Conservation (phyloP, 2,329 filamentous ascomycete genomes). For the Xylariaceae sp. region DNA sequence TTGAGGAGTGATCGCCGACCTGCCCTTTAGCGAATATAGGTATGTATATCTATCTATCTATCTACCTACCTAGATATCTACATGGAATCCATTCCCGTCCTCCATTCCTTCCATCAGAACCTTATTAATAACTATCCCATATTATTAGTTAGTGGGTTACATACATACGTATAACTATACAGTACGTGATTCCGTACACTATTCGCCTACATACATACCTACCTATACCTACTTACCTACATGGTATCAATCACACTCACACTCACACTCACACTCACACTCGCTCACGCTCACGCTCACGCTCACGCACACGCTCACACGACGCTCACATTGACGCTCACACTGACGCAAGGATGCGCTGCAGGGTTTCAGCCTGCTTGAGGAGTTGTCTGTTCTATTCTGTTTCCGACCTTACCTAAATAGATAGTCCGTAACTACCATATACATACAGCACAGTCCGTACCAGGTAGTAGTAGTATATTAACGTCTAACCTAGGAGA, state of each 20-base stretch:
- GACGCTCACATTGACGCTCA: neutral
- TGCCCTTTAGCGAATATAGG: neutral
- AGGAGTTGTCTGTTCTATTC: neutral
- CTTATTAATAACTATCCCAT: too few relatives aligned
- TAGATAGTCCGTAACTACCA: neutral
- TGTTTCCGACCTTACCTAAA: neutral
- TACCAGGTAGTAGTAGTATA: too few relatives aligned
- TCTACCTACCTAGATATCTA: too few relatives aligned
- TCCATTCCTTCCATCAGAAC: too few relatives aligned
- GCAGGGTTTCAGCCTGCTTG: slow-evolving; percentile 20
- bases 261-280: too few relatives aligned
- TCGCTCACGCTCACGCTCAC: too few relatives aligned
- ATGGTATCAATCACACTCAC: neutral
- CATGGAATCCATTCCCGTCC: too few relatives aligned
- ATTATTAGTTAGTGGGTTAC: too few relatives aligned
- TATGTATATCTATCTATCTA: too few relatives aligned
- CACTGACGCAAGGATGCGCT: slow-evolving; percentile 17
- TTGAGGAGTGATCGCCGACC: slow-evolving; percentile 15
- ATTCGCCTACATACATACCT: neutral
- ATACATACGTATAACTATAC: too few relatives aligned
- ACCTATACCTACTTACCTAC: neutral
- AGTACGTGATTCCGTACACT: slow-evolving; percentile 1
- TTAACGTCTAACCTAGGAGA: too few relatives aligned
- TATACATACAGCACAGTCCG: neutral
- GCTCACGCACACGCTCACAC: neutral